Conservation (phyloP, 768 basidiomycete genomes). For the Pleurotus salmoneostramineus region DNA sequence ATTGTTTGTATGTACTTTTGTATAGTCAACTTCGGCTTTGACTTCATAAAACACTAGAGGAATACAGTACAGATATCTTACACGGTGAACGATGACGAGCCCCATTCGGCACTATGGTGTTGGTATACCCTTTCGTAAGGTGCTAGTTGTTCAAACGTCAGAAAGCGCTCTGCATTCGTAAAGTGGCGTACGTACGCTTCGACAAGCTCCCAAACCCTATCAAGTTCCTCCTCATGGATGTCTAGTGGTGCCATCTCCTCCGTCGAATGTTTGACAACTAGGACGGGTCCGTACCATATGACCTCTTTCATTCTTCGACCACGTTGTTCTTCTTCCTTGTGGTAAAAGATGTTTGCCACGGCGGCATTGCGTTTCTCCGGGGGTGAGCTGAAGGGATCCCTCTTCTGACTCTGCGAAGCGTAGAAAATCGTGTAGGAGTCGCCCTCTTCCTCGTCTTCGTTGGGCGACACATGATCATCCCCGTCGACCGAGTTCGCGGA, state of each 20-base stretch:
- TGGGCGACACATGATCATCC: background rate
- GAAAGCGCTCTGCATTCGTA: background rate
- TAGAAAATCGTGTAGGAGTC: background rate
- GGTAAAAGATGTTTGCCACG: background rate
- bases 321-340: background rate
- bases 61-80: background rate
- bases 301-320: background rate
- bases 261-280: background rate
- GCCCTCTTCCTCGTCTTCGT: background rate
- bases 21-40: background rate
- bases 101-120: too few relatives aligned
- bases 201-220: background rate
- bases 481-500: background rate
- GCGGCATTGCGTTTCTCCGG: constrained; percentile 1
- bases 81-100: background rate
- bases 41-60: background rate
- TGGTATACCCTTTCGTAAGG: background rate
- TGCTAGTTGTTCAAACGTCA: background rate
- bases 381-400: background rate
- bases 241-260: background rate
- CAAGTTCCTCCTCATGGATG: background rate
- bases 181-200: background rate
- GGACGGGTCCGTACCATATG: constrained; percentile 1
- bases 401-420: constrained; percentile 6
- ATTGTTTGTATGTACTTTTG: background rate